Evolutionary conservation across 495 filamentous ascomycete genomes (phyloP), one percentile per base, ranked within the genome.

Genomic region (Lentithecium fluviatile): DNA sequence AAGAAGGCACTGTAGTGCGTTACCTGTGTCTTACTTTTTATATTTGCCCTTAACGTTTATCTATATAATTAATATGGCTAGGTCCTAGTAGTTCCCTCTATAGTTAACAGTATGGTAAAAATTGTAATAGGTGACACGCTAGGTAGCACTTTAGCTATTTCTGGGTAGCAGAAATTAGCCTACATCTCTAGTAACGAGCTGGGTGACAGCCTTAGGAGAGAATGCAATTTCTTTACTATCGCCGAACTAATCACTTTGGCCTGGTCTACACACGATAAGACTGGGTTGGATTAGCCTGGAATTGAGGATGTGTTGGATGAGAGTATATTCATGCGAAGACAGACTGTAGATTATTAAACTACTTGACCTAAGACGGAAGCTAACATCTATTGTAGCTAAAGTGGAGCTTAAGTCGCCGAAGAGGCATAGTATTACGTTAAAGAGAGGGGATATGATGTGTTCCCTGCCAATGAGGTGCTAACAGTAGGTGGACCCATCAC

Each of bases 131-230:
- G 29, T 32, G 42, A 59, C 47, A 59, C 47, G 47, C 56, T 59
- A 21, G 56, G 34, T 59, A 52, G 56, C 47, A 59, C 47, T 59
- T 19, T 12, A 51, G 46, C 45, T 20, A 59, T 59, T 25, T 59
- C 45, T 40, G n/a, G 45, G 40, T 57, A 26, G 54, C 42, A 57
- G 24, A 57, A 57, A 57, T 57, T 17, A 48, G 56, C 46, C 56
- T 59, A 59, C 47, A 59, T 59, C 56, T 59, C 56, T 45, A 52
- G 47, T 50, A 21, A 58, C 19, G 24, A 48, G 55, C 43, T 50
- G 45, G 38, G 38, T 45, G 34, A 59, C 47, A 59, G 56, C 46
- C 45, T 59, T 2, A 59, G 56, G 45, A 59, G 56, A 59, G 55
- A 59, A 34, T 43, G 36, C 34, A 59, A 51, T 59, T 59, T 56